A percentile compares a stretch with the other conserved stretches of the same genome.
These are phyloP conservation scores for Hypoxylon lienhwacheense DNA, from an alignment of 495 filamentous ascomycete genomes.

Conservation along the genomic window DNA sequence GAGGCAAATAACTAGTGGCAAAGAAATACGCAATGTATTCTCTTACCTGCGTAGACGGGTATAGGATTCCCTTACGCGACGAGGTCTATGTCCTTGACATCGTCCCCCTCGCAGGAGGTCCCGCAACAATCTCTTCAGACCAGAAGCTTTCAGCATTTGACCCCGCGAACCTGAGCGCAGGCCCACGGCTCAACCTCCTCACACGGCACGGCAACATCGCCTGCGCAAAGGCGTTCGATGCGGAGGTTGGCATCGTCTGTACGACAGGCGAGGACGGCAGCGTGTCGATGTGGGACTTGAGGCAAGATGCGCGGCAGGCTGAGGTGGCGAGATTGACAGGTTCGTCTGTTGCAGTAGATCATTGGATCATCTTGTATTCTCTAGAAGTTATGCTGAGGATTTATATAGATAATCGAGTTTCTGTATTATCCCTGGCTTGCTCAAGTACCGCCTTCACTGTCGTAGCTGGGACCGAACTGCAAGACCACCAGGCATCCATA, in stretches of 20 bases:
- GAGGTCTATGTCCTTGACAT: conserved; percentile 57
- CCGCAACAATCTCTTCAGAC: conserved; percentile 55
- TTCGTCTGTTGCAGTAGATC: conserved; percentile 21
- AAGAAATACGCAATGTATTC: conserved; percentile 46
- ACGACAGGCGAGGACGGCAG: conserved; percentile 67
- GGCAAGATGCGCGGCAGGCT: conserved; percentile 42
- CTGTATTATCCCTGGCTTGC: conserved; percentile 71
- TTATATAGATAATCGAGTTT: conserved; percentile 46
- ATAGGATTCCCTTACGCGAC: conserved; percentile 46
- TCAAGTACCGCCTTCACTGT: conserved; percentile 59
- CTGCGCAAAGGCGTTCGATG: conserved; percentile 54
- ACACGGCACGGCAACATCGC: conserved; percentile 59
- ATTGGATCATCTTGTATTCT: conserved; percentile 2
- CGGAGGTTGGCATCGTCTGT: conserved; percentile 46
- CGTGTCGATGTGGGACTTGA: conserved; percentile 60
- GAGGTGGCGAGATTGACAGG: conserved; percentile 47
- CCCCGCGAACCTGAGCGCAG: conserved; percentile 46
- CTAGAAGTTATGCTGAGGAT: conserved; percentile 11
- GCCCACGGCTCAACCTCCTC: conserved; percentile 45
- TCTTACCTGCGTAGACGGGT: conserved; percentile 46
- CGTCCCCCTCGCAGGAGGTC: conserved; percentile 46
- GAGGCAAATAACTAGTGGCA: not conserved
- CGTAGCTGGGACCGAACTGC: conserved; percentile 78
- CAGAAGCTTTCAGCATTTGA: conserved; percentile 61
- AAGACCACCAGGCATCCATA: conserved; percentile 70